Base-by-base conservation (phyloP, 345 rosid species). In the Theobroma cacao region DNA sequence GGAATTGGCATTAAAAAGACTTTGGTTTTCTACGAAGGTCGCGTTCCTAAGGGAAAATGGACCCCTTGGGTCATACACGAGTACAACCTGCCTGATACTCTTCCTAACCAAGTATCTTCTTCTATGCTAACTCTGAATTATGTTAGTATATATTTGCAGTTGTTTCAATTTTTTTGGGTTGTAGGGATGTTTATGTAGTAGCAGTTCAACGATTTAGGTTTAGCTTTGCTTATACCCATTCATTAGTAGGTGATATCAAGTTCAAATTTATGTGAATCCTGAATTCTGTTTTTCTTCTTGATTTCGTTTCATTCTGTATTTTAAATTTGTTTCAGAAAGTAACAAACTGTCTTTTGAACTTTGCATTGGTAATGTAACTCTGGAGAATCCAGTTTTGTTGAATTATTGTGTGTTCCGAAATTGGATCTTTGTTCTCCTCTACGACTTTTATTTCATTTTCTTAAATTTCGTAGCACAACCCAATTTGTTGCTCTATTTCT, bases 1-100 rank as follows among this genome's bases (percentile, higher is more conserved):
- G 66, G 2, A 15, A 85, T 87, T 15, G 92, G 94, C 14, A 78
- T 64, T 18, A 91, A 77, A 77, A 87, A 67, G 83, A 76, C 83
- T 55, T 55, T 91, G 62, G 81, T 86, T 75, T 91, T 87, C 79
- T 41, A 88, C 4, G 22, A 3, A 0, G 76, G 80, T 24, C 67
- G 81, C 2, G 36, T 15, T 22, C 82, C 79, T 0, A 75, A 80
- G 3, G 38, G 64, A 26, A 40, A 31, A 17, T n/a, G 62, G 67
- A 77, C 72, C 2, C 34, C 47, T 55, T 77, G 79, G 79, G 73
- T 77, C 79, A 77, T 76, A 2, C 72, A 76, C 24, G 73, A 66
- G 34, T 77, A 77, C 36, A 40, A 4, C 58, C 72, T 79, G 69
- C 72, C 75, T 0, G 10, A 69, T 9, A 30, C 26, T 18, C 72